Evolutionary conservation across 163 green algal genomes (phyloP), one percentile per base, ranked within the genome.

Genomic region (Trebouxia gelatinosa): DNA sequence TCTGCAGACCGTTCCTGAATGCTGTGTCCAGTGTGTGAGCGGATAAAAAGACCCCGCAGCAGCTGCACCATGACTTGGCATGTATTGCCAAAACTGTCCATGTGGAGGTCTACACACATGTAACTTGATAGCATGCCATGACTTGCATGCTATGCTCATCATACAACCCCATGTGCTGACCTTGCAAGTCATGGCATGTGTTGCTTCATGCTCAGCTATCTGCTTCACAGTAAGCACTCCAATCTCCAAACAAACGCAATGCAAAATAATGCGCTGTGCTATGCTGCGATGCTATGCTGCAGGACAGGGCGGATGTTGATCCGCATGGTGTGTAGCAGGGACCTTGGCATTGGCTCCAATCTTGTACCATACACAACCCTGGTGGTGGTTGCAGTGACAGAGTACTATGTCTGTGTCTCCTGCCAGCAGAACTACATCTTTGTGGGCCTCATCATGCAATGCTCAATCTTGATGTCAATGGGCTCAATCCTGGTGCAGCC

Each of bases 351-450:
- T 7, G 58, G 58, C 7, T 67, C 58, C 28, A 67, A 38, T 29
- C 21, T 67, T 5, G 28, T 67, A 5, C 58, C 58, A 1, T 67
- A 67, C 28, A 40, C 58, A 35, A 67, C 29, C 16, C 58, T 67
- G 5, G 6, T 67, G 26, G 5, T 67, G 17, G 28, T 29, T 17
- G 17, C 58, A 2, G 7, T 67, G 7, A 29, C n/a, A n/a, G n/a
- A n/a, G n/a, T n/a, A 39, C 5, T 7, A 40, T 23, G 28, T 6
- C 58, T 67, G 58, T 16, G 7, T 16, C 58, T 28, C 7, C 58
- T 67, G 58, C 38, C 58, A 67, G n/a, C 28, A 28, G 28, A 67
- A 39, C 58, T 67, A 67, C 29, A 39, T 67, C 29, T 17, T 67
- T 28, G 28, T 67, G 16, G 58, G 58, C 6, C 58, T 67, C 28